Evolutionary conservation across 345 rosid genomes (phyloP), one percentile per base, ranked within the genome.

Genomic region (Populus ilicifolia): DNA sequence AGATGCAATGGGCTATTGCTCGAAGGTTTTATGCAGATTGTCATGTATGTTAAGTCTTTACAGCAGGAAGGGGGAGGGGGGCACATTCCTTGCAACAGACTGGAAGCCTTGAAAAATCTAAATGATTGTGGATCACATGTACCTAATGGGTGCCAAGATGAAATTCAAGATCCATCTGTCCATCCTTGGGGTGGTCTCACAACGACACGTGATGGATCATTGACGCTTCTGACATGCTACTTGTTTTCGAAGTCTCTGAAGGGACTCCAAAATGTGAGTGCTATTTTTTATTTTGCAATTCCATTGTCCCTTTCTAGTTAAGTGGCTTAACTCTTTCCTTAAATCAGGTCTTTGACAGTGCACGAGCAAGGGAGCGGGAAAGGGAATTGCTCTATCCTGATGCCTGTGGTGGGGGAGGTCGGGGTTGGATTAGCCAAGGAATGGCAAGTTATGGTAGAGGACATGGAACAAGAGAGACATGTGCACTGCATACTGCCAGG

Each of bases 321-420:
- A 80, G 80, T 81, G 70, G 78, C 82, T 93, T 71, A 90, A 80
- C 1, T 82, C 81, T 83, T 74, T 35, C 75, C 73, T 78, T 71
- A 75, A 66, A 71, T 77, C 88, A 96, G 98, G 99, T 93, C 54
- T 93, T 96, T 79, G 96, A 96, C 83, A 91, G 96, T 88, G 97
- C 97, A 36, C 89, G 90, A 69, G 94, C 91, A 67, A 88, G 99
- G 82, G 99, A 93, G 82, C 84, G 91, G 82, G 96, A 96, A 71
- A 92, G 98, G 64, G 97, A 92, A 84, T 81, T 93, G 86, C 97
- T 90, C 78, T 93, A 93, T 88, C 99, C 99, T 11, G 96, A 93
- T 89, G 99, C 99, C 59, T 96, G 99, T 83, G 98, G 99, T 71
- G 97, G 96, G 35, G 98, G 94, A 81, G 98, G 95, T 64, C 90